Conservation (phyloP, 164 flowering plant genomes). For the grape (Vitis vinifera) region DNA sequence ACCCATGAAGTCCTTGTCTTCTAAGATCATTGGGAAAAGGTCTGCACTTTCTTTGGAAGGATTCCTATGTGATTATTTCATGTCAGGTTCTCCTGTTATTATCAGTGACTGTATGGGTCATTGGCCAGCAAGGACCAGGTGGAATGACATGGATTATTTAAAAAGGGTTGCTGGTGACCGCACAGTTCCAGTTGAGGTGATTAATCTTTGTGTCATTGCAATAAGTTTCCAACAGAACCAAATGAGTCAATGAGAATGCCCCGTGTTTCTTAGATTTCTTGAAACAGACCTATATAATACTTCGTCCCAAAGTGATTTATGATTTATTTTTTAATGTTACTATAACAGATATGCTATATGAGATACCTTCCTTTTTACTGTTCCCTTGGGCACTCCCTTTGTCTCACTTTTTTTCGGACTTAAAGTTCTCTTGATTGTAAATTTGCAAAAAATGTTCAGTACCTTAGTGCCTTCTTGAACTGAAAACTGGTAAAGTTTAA, state of each 20-base stretch:
- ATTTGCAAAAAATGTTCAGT: background rate
- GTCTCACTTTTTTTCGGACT: background rate
- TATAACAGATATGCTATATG: no score
- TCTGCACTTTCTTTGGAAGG: constrained; percentile 78
- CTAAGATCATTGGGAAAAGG: constrained; percentile 54
- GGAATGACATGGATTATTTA: constrained; percentile 82
- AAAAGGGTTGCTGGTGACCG: constrained; percentile 84
- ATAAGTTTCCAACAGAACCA: background rate
- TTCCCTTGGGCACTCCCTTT: background rate
- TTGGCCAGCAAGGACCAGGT: constrained; percentile 87
- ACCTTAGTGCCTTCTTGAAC: constrained; percentile 5
- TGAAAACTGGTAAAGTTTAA: constrained; percentile 24
- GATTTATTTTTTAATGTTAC: no score
- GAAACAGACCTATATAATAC: no score
- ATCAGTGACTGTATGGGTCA: constrained; percentile 77
- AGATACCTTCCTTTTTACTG: no score
- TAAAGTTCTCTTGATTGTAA: background rate
- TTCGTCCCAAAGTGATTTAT: no score
- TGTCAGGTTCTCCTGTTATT: constrained; percentile 74
- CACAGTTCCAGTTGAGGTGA: constrained; percentile 98
- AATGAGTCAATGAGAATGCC: background rate
- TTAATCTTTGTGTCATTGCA: constrained; percentile 11
- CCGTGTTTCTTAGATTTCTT: no score
- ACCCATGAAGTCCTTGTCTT: constrained; percentile 69
- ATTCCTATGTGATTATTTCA: constrained; percentile 68